These are phyloP conservation scores for Fusarium coicis DNA, from an alignment of 2,329 filamentous ascomycete species.

Conservation along the genomic window DNA sequence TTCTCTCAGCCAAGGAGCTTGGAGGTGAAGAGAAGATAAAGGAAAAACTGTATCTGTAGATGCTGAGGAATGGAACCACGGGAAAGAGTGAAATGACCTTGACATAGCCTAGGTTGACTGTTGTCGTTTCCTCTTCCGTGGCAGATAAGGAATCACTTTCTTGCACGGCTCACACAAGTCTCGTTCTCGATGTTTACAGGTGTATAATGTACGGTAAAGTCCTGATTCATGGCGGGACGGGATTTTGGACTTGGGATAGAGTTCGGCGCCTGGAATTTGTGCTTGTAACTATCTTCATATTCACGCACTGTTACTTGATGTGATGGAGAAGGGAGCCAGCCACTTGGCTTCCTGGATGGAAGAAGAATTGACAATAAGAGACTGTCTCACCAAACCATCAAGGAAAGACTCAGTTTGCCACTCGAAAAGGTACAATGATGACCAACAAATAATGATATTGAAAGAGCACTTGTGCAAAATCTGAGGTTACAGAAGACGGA, in stretches of 20 bases:
- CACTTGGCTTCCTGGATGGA: conserved; percentile 31
- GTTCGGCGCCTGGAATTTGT: conserved; percentile 30
- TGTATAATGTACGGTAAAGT: conserved; percentile 36
- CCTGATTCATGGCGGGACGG: conserved; percentile 19
- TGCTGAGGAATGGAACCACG: conserved; percentile 15
- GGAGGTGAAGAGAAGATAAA: conserved; percentile 62
- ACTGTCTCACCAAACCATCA: conserved; percentile 4
- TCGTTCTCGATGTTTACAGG: conserved; percentile 19
- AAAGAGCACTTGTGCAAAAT: background rate
- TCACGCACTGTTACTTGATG: conserved; percentile 28
- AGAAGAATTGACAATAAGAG: conserved; percentile 22
- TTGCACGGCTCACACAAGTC: conserved; percentile 28
- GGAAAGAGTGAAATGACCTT: conserved; percentile 25
- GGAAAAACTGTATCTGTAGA: conserved; percentile 1
- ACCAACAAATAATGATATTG: background rate
- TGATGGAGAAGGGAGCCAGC: conserved; percentile 10
- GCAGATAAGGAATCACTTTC: conserved; percentile 29
- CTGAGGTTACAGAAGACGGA: background rate
- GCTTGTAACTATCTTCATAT: conserved; percentile 41
- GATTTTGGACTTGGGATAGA: conserved; percentile 13
- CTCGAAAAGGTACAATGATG: background rate
- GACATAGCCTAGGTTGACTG: conserved; percentile 14
- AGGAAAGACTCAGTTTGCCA: background rate
- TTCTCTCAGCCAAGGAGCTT: conserved; percentile 91
- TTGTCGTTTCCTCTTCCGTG: conserved; percentile 26